Percentiles rank a stretch among this genome's conserved stretches.
Conservation (phyloP, 2,329 filamentous ascomycete species). For the Botryotinia narcissicola region DNA sequence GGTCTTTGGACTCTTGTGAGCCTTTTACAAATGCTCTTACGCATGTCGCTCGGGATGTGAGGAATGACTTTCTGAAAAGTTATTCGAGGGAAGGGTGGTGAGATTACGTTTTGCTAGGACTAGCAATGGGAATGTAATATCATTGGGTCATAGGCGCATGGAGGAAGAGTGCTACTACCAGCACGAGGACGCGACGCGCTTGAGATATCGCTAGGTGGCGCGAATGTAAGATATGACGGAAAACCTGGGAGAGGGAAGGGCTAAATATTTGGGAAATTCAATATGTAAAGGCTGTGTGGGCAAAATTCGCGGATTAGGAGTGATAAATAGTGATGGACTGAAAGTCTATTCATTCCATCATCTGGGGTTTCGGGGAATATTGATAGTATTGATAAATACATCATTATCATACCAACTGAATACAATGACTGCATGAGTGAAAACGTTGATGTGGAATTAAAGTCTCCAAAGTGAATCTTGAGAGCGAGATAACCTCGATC, state of each 20-base stretch:
- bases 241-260: not conserved
- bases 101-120: not conserved
- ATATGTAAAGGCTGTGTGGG: not conserved
- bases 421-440: not conserved
- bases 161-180: not conserved
- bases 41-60: not conserved
- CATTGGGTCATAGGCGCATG: fast-evolving
- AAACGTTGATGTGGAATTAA: not conserved
- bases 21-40: not conserved
- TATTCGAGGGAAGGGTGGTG: fast-evolving
- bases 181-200: not conserved
- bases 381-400: not conserved
- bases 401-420: not conserved
- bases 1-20: not conserved
- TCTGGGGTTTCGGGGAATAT: not conserved
- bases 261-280: not conserved
- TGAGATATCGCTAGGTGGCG: not conserved
- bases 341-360: not conserved
- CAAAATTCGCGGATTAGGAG: not conserved
- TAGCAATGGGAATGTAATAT: not conserved
- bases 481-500: too few relatives aligned
- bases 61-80: not conserved
- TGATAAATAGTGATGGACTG: not conserved
- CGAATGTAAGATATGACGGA: not conserved
- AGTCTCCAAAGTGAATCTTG: not conserved